phyloP scores from a whole-genome alignment of 257 asterid species.

The Rauvolfia tetraphylla region DNA sequence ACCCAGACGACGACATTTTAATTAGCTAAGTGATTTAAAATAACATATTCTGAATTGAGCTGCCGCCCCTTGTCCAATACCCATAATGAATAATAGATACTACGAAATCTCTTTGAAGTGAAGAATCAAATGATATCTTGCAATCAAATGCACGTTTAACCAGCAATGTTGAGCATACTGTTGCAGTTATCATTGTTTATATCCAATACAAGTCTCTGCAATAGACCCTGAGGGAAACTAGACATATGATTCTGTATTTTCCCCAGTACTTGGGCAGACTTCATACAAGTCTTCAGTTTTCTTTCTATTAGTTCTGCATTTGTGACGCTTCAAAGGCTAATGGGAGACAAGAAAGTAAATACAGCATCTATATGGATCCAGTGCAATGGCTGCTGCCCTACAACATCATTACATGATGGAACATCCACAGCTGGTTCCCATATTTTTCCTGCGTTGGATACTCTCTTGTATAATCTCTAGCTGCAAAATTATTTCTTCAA shows the following conservation, averaged over 20 bases:
- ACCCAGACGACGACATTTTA: conserved; percentile 9
- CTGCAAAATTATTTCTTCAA: conserved; percentile 48
- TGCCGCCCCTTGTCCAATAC: too few relatives aligned
- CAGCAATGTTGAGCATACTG: not conserved
- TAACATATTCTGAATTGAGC: too few relatives aligned
- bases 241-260: not conserved
- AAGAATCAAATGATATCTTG: not conserved
- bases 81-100: not conserved
- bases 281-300: not conserved
- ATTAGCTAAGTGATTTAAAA: too few relatives aligned
- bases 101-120: not conserved
- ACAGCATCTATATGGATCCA: not conserved
- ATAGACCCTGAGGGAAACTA: not conserved
- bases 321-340: not conserved
- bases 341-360: not conserved
- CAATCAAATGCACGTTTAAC: not conserved
- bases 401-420: conserved; percentile 23
- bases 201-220: not conserved
- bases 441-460: conserved; percentile 24
- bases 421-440: conserved; percentile 37
- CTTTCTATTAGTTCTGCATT: not conserved
- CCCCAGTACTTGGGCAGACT: not conserved
- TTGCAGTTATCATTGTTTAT: not conserved
- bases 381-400: not conserved
- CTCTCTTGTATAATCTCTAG: conserved; percentile 45